Evolutionary conservation across 2,329 filamentous ascomycete species (phyloP), one percentile per base, ranked within the genome.

Genomic region (Byssothecium circinans): DNA sequence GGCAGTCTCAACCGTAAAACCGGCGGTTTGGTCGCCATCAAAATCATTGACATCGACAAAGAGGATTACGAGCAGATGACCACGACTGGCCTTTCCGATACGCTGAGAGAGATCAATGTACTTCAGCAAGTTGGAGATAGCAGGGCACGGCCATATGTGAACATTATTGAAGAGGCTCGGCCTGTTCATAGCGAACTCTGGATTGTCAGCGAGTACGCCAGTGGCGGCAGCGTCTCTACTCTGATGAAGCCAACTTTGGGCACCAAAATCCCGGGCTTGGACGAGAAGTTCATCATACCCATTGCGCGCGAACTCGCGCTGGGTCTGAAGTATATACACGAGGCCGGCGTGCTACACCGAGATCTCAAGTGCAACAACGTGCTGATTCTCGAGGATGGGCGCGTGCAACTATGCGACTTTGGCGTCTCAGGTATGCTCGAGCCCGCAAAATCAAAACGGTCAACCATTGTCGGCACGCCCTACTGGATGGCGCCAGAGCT

Each of bases 401-500:
- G 82, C 22, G 86, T 94, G 7, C 89, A 94, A 67, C 80, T 94
- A 27, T 91, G 88, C 64, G 89, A 94, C 65, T 94, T 94, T 68
- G 89, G 89, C 54, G 88, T 94, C 39, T 87, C 89, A 23, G 88
- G 87, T 36, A 82, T 89, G 38, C 81, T 91, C 47, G 87, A 91
- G 65, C 86, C 80, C 34, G 27, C 27, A 15, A 86, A 88, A 56
- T 85, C 88, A 60, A 94, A 94, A 71, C 78, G 88, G 43, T 86
- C 86, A 3, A 92, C 89, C 1, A 86, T 92, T 40, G 87, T 92
- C 46, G 89, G 89, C 18, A 94, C 89, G 0, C 86, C 86, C 2
- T 85, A 91, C 69, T 94, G 88, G 87, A 91, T 94, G 88, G 87
- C 89, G 0, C 88, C 87, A 0, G 89, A 94, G 61, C 77, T 92